Base-by-base conservation (phyloP, 2,329 filamentous ascomycete species). In the Diaporthe sp. region DNA sequence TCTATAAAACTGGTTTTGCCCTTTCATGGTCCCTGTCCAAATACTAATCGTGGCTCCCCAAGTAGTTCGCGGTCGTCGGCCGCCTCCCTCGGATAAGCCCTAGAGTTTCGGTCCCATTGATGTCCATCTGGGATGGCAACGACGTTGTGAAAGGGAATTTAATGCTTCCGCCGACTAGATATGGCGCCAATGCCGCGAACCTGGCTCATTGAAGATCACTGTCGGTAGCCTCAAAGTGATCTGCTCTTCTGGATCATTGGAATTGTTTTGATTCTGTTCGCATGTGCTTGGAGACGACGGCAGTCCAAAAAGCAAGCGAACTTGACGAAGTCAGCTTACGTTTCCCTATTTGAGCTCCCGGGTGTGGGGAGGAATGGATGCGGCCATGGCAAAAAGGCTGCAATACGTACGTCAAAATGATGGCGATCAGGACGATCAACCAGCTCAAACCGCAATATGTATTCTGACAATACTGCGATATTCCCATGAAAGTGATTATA, bases 381-480 rank as follows among this genome's bases (percentile, higher is more conserved):
- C 7, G 39, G 9, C 22, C 34, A 17, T 34, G 6, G 17, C 17
- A 10, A 31, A 31, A 49, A 34, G 25, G n/a, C 19, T 49, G 15
- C 19, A 34, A 49, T n/a, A 49, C 61, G 10, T 42, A 65, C 61
- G 19, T 65, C 8, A 49, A 49, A 34, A 22, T 65, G 42, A 49
- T 22, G 19, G 61, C 42, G 9, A 67, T 34, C 28, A 67, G 4
- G 9, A 51, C 61, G 6, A n/a, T 34, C 10, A 67, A 12, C 61
- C 61, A 67, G 28, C 61, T 67, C 28, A 67, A 15, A 7, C 61
- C 61, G 44, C 61, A 67, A 51, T 51, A 49, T 12, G 42, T 5
- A 2, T 37, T 51, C 25, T 25, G 61, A 15, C 61, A 67, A 17
- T 49, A 67, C 2, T 9, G 9, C 1, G 61, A 67, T 3, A 67